phyloP scores from a whole-genome alignment of 495 filamentous ascomycete species.

The Penicillium salamii region DNA sequence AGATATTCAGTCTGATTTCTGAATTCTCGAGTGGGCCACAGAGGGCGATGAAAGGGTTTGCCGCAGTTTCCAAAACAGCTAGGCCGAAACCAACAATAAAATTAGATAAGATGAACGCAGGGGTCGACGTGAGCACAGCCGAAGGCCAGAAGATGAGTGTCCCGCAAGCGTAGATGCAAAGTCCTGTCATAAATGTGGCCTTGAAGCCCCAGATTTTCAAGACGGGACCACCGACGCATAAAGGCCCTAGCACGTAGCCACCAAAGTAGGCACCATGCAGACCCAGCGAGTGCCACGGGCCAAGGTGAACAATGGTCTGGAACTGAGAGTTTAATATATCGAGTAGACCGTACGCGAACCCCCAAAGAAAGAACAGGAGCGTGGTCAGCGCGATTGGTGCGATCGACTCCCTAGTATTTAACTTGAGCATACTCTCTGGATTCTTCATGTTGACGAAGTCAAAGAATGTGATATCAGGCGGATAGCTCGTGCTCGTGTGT shows the following conservation, averaged over 20 bases:
- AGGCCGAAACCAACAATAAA: constrained; percentile 66
- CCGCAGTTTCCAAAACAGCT: constrained; percentile 60
- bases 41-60: constrained; percentile 66
- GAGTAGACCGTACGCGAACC: constrained; percentile 80
- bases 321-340: constrained; percentile 68
- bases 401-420: constrained; percentile 56
- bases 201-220: constrained; percentile 67
- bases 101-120: constrained; percentile 63
- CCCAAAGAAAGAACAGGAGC: constrained; percentile 82
- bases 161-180: constrained; percentile 62
- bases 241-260: constrained; percentile 59
- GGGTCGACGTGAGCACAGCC: constrained; percentile 62
- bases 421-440: constrained; percentile 72
- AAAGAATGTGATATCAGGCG: constrained; percentile 54
- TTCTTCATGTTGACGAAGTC: constrained; percentile 81
- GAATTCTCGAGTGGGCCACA: constrained; percentile 65
- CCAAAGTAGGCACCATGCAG: constrained; percentile 64
- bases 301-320: constrained; percentile 45
- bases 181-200: constrained; percentile 60
- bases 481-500: constrained; percentile 30
- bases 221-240: constrained; percentile 54
- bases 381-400: constrained; percentile 61
- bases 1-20: constrained; percentile 63
- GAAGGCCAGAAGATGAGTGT: constrained; percentile 72
- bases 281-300: constrained; percentile 49